Conservation (phyloP, 1,139 yeast genomes). For the Saccharomyces hybrid region DNA sequence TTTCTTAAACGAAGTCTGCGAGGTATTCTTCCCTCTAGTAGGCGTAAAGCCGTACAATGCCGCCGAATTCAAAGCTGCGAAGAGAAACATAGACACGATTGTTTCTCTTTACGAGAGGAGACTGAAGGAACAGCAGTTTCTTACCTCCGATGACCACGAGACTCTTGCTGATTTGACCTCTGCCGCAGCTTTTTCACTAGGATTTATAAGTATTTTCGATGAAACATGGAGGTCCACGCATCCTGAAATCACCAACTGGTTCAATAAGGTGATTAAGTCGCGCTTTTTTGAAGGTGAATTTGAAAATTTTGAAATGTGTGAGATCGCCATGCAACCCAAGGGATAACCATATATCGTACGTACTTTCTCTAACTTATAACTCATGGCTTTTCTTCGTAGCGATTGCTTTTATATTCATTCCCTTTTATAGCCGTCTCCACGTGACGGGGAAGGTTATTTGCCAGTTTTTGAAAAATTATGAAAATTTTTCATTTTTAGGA, state of each 20-base stretch:
- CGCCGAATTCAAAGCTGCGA: slow-evolving; percentile 53
- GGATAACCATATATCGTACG: not conserved
- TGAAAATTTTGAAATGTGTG: slow-evolving; percentile 45
- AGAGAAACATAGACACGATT: slow-evolving; percentile 35
- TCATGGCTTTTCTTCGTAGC: not conserved
- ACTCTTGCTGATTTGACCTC: slow-evolving; percentile 70
- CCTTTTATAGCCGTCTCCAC: not conserved
- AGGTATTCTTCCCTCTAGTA: slow-evolving; percentile 34
- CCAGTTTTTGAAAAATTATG: not conserved
- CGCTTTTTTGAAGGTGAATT: slow-evolving; percentile 43
- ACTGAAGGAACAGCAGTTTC: slow-evolving; percentile 64
- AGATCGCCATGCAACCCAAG: slow-evolving; percentile 39
- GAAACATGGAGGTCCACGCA: slow-evolving; percentile 60
- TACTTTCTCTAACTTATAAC: not conserved
- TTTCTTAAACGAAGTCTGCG: slow-evolving; percentile 39
- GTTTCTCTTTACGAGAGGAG: slow-evolving; percentile 48
- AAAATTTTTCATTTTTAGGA: not conserved
- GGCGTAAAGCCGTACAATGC: slow-evolving; percentile 62
- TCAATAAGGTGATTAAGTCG: slow-evolving; percentile 53
- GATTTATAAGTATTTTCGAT: slow-evolving; percentile 48
- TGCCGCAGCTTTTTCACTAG: slow-evolving; percentile 42
- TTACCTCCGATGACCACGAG: slow-evolving; percentile 74
- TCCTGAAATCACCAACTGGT: slow-evolving; percentile 79
- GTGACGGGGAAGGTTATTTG: not conserved
- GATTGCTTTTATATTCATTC: not conserved